Conservation (phyloP, 805 yeast genomes). For the Candida loeiensis region DNA sequence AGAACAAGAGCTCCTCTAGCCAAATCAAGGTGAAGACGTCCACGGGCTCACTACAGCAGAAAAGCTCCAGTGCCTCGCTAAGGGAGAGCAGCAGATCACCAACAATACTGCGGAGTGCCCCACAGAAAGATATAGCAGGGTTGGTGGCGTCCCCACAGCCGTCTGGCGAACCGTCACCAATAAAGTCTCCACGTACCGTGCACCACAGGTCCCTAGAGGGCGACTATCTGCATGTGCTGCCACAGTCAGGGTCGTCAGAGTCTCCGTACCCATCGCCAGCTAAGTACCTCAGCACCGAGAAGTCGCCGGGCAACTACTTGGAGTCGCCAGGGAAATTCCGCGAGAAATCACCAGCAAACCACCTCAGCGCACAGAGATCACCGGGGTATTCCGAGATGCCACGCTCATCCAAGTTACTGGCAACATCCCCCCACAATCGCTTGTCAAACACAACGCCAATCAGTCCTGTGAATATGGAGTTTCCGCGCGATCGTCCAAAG, state of each 20-base stretch:
- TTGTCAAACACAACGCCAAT: conserved; percentile 1
- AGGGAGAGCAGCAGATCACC: background rate
- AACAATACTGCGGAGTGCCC: background rate
- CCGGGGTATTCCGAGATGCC: too few species aligned
- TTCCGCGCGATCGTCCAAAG: background rate
- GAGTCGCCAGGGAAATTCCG: background rate
- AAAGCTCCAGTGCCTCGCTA: background rate
- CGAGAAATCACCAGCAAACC: background rate
- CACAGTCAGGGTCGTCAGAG: background rate
- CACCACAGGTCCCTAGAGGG: background rate
- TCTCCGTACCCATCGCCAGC: conserved; percentile 3
- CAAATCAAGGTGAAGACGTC: background rate
- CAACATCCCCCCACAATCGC: background rate
- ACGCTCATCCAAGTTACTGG: too few species aligned
- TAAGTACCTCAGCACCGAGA: conserved; percentile 1
- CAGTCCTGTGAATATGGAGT: background rate
- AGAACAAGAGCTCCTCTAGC: background rate
- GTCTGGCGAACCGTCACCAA: too few species aligned
- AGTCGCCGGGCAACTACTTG: conserved; percentile 1
- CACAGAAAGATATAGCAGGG: background rate
- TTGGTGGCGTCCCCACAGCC: background rate
- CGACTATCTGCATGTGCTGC: conserved; percentile 2
- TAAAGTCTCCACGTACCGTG: background rate
- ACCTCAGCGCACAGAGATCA: too few species aligned
- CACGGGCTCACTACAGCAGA: background rate